phyloP scores from a whole-genome alignment of 495 filamentous ascomycete species.

The Friedmanniomyces simplex region DNA sequence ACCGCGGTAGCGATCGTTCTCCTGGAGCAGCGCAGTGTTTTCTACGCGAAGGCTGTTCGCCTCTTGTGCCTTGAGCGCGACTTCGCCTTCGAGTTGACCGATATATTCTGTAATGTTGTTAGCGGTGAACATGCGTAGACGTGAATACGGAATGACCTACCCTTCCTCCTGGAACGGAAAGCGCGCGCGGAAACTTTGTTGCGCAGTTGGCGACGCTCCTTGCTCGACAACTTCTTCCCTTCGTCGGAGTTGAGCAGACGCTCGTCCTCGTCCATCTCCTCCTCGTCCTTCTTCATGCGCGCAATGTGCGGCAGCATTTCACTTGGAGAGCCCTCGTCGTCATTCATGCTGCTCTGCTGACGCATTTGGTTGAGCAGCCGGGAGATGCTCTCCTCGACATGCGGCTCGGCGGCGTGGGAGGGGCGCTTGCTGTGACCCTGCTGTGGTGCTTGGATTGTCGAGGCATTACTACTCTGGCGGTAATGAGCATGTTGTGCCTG shows the following conservation, averaged over 20 bases:
- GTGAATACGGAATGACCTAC: constrained; percentile 40
- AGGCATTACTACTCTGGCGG: constrained; percentile 23
- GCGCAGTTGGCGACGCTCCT: constrained; percentile 83
- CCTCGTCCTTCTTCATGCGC: constrained; percentile 71
- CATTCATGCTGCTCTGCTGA: constrained; percentile 45
- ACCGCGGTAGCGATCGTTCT: constrained; percentile 67
- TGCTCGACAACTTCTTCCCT: constrained; percentile 92
- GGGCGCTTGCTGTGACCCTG: constrained; percentile 33
- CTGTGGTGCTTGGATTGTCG: constrained; percentile 1
- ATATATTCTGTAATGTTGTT: constrained; percentile 73
- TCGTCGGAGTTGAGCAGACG: constrained; percentile 84
- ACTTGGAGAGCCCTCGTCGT: constrained; percentile 42
- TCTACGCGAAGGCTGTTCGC: constrained; percentile 57
- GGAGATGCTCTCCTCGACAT: constrained; percentile 77
- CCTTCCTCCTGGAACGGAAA: constrained; percentile 92
- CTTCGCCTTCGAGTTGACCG: constrained; percentile 75
- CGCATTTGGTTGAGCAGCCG: constrained; percentile 78
- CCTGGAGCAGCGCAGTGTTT: constrained; percentile 63
- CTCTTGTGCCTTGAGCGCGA: constrained; percentile 61
- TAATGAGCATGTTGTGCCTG: constrained; percentile 49
- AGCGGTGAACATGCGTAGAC: constrained; percentile 29
- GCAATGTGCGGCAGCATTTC: constrained; percentile 47
- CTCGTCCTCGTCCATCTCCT: constrained; percentile 98
- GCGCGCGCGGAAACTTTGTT: constrained; percentile 98
- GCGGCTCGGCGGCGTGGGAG: constrained; percentile 47